Conservation (phyloP, 495 filamentous ascomycete genomes). For the Letharia columbiana region DNA sequence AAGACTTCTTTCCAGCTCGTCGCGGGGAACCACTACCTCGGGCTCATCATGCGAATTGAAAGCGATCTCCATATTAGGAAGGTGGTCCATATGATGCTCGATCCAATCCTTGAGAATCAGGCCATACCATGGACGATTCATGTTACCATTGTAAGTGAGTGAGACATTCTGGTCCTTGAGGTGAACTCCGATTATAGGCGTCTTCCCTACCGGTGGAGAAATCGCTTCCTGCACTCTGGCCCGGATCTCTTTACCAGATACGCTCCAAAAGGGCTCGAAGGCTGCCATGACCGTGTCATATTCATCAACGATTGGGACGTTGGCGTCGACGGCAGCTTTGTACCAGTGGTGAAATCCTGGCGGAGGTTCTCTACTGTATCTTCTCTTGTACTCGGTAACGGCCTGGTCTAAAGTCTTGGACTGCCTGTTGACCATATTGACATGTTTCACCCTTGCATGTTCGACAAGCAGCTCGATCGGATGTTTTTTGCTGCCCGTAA, state of each 20-base stretch:
- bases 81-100: not conserved
- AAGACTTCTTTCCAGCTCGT: not conserved
- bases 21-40: not conserved
- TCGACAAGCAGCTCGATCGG: not conserved
- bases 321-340: not conserved
- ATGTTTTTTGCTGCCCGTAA: not conserved
- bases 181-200: not conserved
- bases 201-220: not conserved
- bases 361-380: slow-evolving; percentile 1
- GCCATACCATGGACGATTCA: not conserved
- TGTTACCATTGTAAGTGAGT: not conserved
- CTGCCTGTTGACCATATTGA: not conserved
- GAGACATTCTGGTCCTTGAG: not conserved
- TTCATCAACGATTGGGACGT: not conserved
- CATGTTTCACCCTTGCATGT: not conserved
- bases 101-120: not conserved
- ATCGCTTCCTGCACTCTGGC: not conserved
- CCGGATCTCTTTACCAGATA: not conserved
- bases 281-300: not conserved
- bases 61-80: not conserved
- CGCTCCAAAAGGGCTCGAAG: not conserved
- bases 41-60: not conserved
- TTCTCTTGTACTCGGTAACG: not conserved
- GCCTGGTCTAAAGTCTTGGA: not conserved
- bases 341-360: not conserved